phyloP scores from a whole-genome alignment of 2,329 filamentous ascomycete genomes.

The Niveomyces coronatus region DNA sequence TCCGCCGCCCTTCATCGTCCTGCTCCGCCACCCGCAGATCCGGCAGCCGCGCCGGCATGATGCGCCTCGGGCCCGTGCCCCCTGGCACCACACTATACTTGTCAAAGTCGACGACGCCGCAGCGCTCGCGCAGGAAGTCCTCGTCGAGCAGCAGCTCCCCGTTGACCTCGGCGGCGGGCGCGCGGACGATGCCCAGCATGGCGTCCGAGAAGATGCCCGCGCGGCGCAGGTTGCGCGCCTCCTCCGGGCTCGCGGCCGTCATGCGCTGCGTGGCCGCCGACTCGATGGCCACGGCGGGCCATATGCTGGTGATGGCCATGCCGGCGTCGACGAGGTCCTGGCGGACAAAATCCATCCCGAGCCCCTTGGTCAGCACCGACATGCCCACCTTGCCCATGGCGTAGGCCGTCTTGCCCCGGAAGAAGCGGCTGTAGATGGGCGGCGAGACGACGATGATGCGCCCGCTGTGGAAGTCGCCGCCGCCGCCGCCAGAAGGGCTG shows the following conservation, averaged over 20 bases:
- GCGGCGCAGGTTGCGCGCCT: constrained; percentile 52
- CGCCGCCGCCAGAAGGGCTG: constrained; percentile 21
- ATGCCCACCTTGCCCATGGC: constrained; percentile 71
- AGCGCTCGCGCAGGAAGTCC: constrained; percentile 60
- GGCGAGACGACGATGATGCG: constrained; percentile 71
- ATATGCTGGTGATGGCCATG: constrained; percentile 74
- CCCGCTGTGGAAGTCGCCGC: too few species aligned
- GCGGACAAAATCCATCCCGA: constrained; percentile 71
- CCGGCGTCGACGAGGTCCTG: constrained; percentile 41
- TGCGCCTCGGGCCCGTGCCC: constrained; percentile 56
- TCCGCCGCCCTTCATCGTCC: constrained; percentile 63
- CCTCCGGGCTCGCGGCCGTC: constrained; percentile 31
- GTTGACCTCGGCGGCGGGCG: constrained; percentile 53
- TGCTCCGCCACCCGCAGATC: constrained; percentile 66
- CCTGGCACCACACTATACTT: constrained; percentile 60
- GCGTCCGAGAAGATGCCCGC: constrained; percentile 71
- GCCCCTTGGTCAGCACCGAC: constrained; percentile 69
- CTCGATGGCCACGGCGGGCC: constrained; percentile 69
- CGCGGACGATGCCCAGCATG: constrained; percentile 58
- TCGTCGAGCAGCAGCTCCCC: constrained; percentile 67
- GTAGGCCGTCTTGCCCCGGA: constrained; percentile 77
- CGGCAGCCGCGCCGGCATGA: constrained; percentile 65
- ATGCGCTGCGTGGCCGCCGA: constrained; percentile 59
- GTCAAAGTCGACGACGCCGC: constrained; percentile 58
- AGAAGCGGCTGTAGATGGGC: constrained; percentile 78